Conservation (phyloP, 768 basidiomycete genomes). For the Mycena polygramma region DNA sequence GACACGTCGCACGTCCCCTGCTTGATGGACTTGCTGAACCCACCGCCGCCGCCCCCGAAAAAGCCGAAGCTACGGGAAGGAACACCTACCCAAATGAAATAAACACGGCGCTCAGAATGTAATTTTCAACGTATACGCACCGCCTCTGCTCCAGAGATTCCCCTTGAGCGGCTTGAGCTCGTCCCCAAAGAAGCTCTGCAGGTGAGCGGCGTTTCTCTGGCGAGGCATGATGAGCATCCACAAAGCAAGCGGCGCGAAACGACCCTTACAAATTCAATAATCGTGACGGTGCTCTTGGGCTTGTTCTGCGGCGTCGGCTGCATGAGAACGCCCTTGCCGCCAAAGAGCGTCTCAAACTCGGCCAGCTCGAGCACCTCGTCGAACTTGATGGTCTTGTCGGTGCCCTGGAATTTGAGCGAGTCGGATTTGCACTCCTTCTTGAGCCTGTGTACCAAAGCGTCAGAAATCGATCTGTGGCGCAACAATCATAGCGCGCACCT, state of each 20-base stretch:
- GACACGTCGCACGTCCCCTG: slow-evolving; percentile 49
- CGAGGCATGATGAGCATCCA: neutral
- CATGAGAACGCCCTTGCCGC: slow-evolving; percentile 51
- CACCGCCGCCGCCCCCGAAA: slow-evolving; percentile 39
- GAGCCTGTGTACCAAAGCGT: slow-evolving; percentile 40
- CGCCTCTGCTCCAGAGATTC: slow-evolving; percentile 50
- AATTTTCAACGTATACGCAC: slow-evolving; percentile 34
- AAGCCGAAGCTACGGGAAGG: slow-evolving; percentile 32
- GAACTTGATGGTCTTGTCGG: slow-evolving; percentile 52
- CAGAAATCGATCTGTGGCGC: no score
- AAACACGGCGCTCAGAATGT: no score
- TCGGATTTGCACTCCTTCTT: slow-evolving; percentile 58
- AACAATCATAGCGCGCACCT: slow-evolving; percentile 38
- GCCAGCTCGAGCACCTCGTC: slow-evolving; percentile 53
- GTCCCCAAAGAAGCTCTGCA: slow-evolving; percentile 49
- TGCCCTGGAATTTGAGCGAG: slow-evolving; percentile 55
- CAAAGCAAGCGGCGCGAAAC: neutral
- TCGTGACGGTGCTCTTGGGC: slow-evolving; percentile 55
- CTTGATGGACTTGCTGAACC: slow-evolving; percentile 54
- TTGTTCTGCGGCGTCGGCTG: slow-evolving; percentile 57
- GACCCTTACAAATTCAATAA: slow-evolving; percentile 52
- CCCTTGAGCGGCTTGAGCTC: slow-evolving; percentile 54
- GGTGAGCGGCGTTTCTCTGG: slow-evolving; percentile 41
- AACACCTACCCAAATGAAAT: slow-evolving; percentile 24
- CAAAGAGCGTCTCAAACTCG: slow-evolving; percentile 53